Evolutionary conservation across 108 stramenopile species (phyloP), one percentile per base, ranked within the genome.

Genomic region (Skeletonema marinoi): DNA sequence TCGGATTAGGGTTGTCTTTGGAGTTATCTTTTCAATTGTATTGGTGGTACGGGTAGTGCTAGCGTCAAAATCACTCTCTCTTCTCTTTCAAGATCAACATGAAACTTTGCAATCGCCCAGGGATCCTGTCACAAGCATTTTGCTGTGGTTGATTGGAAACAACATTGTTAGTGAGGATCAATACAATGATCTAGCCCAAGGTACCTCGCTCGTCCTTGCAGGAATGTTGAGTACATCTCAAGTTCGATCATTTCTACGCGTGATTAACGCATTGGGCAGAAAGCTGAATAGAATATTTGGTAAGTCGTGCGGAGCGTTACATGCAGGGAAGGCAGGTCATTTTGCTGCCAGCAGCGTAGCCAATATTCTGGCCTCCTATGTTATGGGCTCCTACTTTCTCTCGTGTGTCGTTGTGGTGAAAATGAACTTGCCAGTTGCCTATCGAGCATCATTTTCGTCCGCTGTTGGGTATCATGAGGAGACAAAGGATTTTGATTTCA

Each of bases 331-430:
- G 3, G 17, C 17, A 17, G 17, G 19, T 19, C 50, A 51, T 51
- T n/a, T 3, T 19, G 39, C 32, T 13, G 46, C 61, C 46, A 50
- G 33, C 17, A 70, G 69, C 17, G 13, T 68, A 19, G 54, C 71
- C 39, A 31, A 75, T 29, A 29, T 74, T 19, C 2, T 73, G 21
- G 46, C 65, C 8, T 73, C 81, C 6, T 74, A 73, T 9, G 65
- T 86, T 11, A 83, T 85, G 68, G 89, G 88, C 4, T 91, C 89
- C 71, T 94, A 94, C 71, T 90, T 87, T 69, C 51, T 91, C 31
- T 80, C 93, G 0, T 91, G 90, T 64, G 81, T 90, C 25, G 88
- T 91, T 19, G 69, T 89, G 68, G 81, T 89, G 38, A 94, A 94
- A 66, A 82, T 81, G 81, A 88, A 78, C 71, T 59, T 93, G 6